phyloP scores from a whole-genome alignment of 1,284 basidiomycete species.

The Stereum hirsutum region DNA sequence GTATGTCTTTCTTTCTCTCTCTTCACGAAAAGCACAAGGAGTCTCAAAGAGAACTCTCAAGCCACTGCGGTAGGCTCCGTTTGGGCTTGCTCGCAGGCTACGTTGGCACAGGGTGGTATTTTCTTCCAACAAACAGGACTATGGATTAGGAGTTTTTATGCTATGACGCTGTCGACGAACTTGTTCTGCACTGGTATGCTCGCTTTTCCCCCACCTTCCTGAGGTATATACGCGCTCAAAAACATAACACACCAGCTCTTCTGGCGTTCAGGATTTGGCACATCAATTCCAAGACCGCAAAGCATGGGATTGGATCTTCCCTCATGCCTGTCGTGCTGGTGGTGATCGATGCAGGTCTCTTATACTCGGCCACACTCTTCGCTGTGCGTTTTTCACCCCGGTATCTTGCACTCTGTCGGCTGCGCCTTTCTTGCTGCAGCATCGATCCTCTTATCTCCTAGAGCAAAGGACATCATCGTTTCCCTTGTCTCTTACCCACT shows the following conservation, averaged over 20 bases:
- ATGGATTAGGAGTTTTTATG: slow-evolving; percentile 23
- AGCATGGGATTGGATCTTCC: slow-evolving; percentile 7
- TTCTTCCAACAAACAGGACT: slow-evolving; percentile 14
- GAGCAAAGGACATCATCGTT: too few species aligned
- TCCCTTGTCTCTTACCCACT: too few species aligned
- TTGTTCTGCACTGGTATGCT: slow-evolving; percentile 20
- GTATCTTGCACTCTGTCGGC: too few species aligned
- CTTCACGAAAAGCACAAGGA: too few species aligned
- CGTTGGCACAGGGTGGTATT: slow-evolving; percentile 8
- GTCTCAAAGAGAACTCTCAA: too few species aligned
- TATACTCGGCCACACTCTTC: slow-evolving; percentile 24
- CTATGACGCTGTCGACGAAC: slow-evolving; percentile 21
- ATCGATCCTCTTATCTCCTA: too few species aligned
- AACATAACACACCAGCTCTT: slow-evolving; percentile 12
- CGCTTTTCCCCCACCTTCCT: background rate
- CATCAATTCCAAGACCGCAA: slow-evolving; percentile 13
- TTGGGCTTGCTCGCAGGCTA: slow-evolving; percentile 6
- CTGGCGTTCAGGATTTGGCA: slow-evolving; percentile 20
- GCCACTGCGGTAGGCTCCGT: slow-evolving; percentile 12
- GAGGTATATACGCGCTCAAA: too few species aligned
- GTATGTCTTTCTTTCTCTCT: slow-evolving; percentile 4
- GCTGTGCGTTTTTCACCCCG: too few species aligned
- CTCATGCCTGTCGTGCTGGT: slow-evolving; percentile 20
- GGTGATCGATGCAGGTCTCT: slow-evolving; percentile 22
- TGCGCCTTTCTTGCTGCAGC: too few species aligned